A percentile compares a stretch with the other conserved stretches of the same genome.
phyloP scores from a whole-genome alignment of 805 yeast species.

The Suhomyces sp. region DNA sequence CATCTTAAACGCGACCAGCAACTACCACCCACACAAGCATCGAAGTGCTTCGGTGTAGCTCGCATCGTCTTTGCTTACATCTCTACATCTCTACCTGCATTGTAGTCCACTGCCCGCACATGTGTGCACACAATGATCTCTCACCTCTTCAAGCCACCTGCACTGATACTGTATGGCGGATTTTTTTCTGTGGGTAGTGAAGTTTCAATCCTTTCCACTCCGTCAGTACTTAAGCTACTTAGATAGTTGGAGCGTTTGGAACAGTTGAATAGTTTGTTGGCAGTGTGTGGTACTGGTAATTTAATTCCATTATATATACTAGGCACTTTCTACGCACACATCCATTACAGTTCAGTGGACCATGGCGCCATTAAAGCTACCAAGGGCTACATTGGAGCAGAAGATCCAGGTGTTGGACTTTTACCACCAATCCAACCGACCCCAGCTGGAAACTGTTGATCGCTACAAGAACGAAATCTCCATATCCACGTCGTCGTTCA shows the following conservation, averaged over 20 bases:
- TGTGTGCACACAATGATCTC: background rate
- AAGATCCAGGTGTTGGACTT: conserved; percentile 54
- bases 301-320: background rate
- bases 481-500: conserved; percentile 57
- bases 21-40: background rate
- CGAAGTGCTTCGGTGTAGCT: background rate
- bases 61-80: background rate
- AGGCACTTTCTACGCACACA: background rate
- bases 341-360: background rate
- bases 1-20: background rate
- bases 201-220: conserved; percentile 1
- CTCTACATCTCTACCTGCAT: background rate
- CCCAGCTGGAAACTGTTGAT: conserved; percentile 59
- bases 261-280: background rate
- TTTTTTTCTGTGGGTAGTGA: conserved; percentile 1
- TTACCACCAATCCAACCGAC: conserved; percentile 45
- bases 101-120: background rate
- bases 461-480: conserved; percentile 47
- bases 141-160: background rate
- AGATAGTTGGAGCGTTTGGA: background rate
- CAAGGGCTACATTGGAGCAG: conserved; percentile 58
- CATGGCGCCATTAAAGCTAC: conserved; percentile 22
- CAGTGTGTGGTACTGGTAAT: background rate
- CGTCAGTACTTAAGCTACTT: background rate
- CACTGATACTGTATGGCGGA: background rate